These are phyloP conservation scores for Gigaspora rosea DNA, from an alignment of 192 early-diverging fungal species.

Conservation along the genomic window DNA sequence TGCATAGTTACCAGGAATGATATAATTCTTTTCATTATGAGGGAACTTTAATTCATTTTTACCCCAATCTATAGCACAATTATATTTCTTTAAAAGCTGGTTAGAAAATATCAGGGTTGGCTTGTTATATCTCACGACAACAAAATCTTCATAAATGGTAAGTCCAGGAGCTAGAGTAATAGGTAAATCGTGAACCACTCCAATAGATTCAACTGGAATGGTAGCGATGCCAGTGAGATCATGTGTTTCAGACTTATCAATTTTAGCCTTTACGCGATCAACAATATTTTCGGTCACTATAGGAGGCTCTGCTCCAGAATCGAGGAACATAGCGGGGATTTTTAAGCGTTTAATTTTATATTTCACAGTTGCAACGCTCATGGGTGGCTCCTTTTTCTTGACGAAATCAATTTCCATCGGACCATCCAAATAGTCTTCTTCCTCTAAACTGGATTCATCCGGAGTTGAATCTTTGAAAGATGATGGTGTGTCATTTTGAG, in stretches of 20 bases:
- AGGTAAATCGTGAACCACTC: neutral
- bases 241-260: constrained; percentile 6
- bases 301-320: neutral
- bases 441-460: neutral
- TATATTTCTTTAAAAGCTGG: constrained; percentile 20
- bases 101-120: constrained; percentile 2
- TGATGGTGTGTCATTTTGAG: neutral
- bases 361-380: neutral
- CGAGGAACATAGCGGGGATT: neutral
- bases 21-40: neutral
- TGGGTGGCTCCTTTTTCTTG: neutral
- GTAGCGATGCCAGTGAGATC: neutral
- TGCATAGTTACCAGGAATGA: constrained; percentile 23
- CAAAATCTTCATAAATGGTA: neutral
- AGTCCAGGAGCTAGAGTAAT: neutral
- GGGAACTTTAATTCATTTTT: neutral
- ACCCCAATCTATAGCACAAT: constrained; percentile 5
- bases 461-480: neutral
- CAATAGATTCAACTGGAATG: neutral
- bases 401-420: constrained; percentile 13
- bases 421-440: neutral
- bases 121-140: neutral
- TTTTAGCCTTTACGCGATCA: neutral
- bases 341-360: constrained; percentile 14
- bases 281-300: constrained; percentile 13